phyloP scores from a whole-genome alignment of 345 rosid species.

The Gossypioides kirkii region DNA sequence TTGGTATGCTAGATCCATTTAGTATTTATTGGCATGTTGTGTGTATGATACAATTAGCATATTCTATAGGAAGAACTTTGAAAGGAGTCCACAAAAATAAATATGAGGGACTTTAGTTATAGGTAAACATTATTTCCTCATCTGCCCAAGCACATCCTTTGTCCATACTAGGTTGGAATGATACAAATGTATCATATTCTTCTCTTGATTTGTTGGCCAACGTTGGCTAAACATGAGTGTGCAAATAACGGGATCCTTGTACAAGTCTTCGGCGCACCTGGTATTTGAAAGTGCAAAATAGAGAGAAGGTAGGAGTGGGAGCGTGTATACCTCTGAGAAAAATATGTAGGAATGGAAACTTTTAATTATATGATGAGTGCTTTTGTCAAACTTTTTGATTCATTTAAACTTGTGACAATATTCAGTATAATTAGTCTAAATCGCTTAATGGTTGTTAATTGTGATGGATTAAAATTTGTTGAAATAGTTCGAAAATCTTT shows the following conservation, averaged over 20 bases:
- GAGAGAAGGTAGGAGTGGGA: not conserved
- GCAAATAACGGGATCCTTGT: not conserved
- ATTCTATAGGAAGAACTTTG: not conserved
- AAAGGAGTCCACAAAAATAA: not conserved
- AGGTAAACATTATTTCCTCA: not conserved
- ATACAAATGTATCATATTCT: not conserved
- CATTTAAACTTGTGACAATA: not conserved
- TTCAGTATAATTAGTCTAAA: not conserved
- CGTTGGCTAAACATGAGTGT: not conserved
- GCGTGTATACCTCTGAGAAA: not conserved
- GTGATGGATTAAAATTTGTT: not conserved
- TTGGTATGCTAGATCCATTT: not conserved
- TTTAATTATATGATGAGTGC: not conserved
- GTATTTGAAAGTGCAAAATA: not conserved
- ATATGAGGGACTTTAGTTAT: not conserved
- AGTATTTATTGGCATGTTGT: not conserved
- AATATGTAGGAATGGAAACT: not conserved
- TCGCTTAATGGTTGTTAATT: not conserved
- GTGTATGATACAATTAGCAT: not conserved
- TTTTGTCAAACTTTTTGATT: not conserved
- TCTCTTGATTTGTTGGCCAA: not conserved
- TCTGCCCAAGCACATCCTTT: not conserved
- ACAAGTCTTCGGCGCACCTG: not conserved
- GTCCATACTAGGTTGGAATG: not conserved
- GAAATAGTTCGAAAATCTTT: not conserved